Evolutionary conservation across 441 rosid species (phyloP), one percentile per base, ranked within the genome.

Genomic region (Populus tomentosa): DNA sequence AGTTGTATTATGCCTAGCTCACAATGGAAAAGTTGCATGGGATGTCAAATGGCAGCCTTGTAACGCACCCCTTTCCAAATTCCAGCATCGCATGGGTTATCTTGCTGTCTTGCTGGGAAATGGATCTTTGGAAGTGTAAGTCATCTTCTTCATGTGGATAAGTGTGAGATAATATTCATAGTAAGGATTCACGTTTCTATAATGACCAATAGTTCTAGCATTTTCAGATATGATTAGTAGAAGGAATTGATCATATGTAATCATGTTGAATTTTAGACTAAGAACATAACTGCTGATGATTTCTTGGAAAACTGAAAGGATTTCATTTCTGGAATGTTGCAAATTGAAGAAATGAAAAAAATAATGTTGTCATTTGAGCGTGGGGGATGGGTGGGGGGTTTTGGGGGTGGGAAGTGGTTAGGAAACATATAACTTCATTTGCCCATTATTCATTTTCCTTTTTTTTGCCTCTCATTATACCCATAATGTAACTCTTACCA

Each of bases 111-210:
- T 94, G 85, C 88, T 94, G 28, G 98, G 98, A 80, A 90, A 89
- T 82, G 98, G 99, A 80, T 89, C 96, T 71, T 71, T 96, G 70
- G 99, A 96, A 90, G 98, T 96, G 97, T 96, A 91, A 91, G 94
- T 33, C 69, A 77, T 67, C 82, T 81, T 67, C 80, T 82, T 79
- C 73, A 6, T 72, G 21, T 53, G 23, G 7, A 64, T 30, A 20
- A 30, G 24, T 20, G 46, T 24, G 16, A 10, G 67, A 21, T 24
- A 3, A 7, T 68, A 30, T 33, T 32, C 42, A 68, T 68, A 13
- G n/a, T 53, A 53, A 14, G 61, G n/a, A 53, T 53, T 50, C 2
- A 53, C 8, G 8, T 16, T 53, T 16, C n/a, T 53, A 53, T 53
- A 53, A 53, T 53, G n/a, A 53, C 61, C 61, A 16, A 53, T 16